Evolutionary conservation across 1,284 basidiomycete genomes (phyloP).

Genomic region (Heterobasidion irregulare): DNA sequence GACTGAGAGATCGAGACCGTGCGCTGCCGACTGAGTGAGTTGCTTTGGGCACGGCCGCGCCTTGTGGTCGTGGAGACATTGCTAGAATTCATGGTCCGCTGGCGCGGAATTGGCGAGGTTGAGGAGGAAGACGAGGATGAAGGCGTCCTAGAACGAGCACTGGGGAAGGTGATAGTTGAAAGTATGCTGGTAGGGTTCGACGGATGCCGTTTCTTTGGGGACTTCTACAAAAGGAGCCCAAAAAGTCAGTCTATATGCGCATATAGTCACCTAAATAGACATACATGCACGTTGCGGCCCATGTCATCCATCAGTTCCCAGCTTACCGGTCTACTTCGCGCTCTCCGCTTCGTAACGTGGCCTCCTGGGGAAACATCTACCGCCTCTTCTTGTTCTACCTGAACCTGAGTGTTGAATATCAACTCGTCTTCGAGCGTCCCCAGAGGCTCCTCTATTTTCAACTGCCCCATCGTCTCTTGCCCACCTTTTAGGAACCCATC

Average conservation of each 20-base stretch:
- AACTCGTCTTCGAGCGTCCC: slow-evolving; percentile 31
- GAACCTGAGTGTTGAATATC: slow-evolving; percentile 20
- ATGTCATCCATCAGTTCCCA: slow-evolving; percentile 49
- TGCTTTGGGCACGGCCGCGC: slow-evolving; percentile 8
- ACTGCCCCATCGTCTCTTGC: slow-evolving; percentile 54
- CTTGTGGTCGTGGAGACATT: slow-evolving; percentile 7
- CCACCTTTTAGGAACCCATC: slow-evolving; percentile 55
- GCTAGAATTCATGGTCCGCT: slow-evolving; percentile 10
- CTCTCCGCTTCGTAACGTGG: slow-evolving; percentile 63
- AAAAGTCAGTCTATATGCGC: slow-evolving; percentile 2
- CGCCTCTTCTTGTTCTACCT: slow-evolving; percentile 42
- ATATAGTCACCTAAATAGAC: slow-evolving; percentile 6
- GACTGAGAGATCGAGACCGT: slow-evolving; percentile 19
- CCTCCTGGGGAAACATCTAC: slow-evolving; percentile 67
- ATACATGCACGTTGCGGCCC: slow-evolving; percentile 26
- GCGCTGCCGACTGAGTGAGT: slow-evolving; percentile 15
- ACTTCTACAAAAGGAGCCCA: not conserved
- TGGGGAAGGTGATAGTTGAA: slow-evolving; percentile 11
- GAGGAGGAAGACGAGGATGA: slow-evolving; percentile 10
- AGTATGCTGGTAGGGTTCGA: not conserved
- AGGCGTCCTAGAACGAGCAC: slow-evolving; percentile 6
- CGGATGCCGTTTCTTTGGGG: slow-evolving; percentile 4
- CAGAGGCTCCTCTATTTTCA: slow-evolving; percentile 44
- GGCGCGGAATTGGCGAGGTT: slow-evolving; percentile 9
- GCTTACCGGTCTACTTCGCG: slow-evolving; percentile 59